phyloP scores from a whole-genome alignment of 2,329 filamentous ascomycete genomes.

The Bertia moriformis region DNA sequence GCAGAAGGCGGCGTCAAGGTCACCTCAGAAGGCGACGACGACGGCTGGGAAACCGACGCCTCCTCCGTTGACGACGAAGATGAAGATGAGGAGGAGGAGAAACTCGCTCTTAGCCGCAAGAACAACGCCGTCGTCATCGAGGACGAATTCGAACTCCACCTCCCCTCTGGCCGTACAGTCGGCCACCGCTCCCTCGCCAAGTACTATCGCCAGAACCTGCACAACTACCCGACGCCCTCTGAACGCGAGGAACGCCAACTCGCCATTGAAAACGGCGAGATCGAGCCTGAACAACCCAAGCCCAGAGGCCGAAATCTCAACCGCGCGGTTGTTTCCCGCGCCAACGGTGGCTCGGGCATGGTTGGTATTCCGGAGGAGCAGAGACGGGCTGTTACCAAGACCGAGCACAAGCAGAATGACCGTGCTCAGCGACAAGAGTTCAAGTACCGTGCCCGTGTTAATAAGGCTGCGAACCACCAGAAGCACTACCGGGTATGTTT shows the following conservation, averaged over 20 bases:
- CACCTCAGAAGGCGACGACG: conserved; percentile 34
- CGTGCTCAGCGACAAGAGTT: conserved; percentile 45
- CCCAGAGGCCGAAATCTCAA: conserved; percentile 24
- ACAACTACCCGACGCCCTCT: conserved; percentile 64
- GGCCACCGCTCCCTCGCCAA: conserved; percentile 76
- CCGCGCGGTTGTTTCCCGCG: conserved; percentile 47
- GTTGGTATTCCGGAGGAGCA: conserved; percentile 61
- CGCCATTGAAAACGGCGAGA: conserved; percentile 33
- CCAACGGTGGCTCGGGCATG: conserved; percentile 65
- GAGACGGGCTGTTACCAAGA: conserved; percentile 50
- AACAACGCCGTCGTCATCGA: conserved; percentile 56
- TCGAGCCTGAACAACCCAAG: conserved; percentile 16
- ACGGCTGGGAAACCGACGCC: conserved; percentile 29
- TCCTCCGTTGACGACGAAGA: conserved; percentile 10
- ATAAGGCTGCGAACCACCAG: conserved; percentile 64
- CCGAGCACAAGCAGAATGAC: conserved; percentile 57
- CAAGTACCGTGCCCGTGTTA: conserved; percentile 54
- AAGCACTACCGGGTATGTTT: conserved; percentile 22
- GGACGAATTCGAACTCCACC: conserved; percentile 84
- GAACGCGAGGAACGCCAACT: conserved; percentile 55
- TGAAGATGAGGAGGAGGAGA: conserved; percentile 39
- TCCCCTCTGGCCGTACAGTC: conserved; percentile 77
- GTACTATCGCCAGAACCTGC: conserved; percentile 87
- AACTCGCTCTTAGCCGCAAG: conserved; percentile 72
- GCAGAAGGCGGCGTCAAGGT: conserved; percentile 50